Base-by-base conservation (phyloP, 306 rosid species). In the Lotus japonicus region DNA sequence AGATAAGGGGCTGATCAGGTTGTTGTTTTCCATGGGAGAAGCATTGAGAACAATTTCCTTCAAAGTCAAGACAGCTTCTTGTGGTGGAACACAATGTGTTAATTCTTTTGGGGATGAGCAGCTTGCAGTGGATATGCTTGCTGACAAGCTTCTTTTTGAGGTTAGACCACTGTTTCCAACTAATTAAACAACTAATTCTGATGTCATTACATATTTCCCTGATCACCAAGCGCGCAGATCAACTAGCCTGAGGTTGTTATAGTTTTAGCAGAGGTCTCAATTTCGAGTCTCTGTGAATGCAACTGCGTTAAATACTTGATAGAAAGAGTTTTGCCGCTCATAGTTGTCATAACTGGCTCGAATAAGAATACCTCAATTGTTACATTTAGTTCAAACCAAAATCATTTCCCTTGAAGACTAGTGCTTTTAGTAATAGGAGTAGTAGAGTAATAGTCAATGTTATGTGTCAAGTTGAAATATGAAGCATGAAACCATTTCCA, bases 21-120 rank as follows among this genome's bases (percentile, higher is more conserved):
- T 94, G 95, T 15, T 94, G 84, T 51, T 70, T 64, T 84, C 88
- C 58, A 88, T 95, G 97, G 99, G 99, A 56, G 97, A 95, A 77
- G 97, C 99, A 53, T 56, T 95, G 9, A 90, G 99, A 78, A 90
- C 96, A 63, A 95, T 90, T 78, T 81, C 95, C 68, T 95, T 84
- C 78, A 95, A 95, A 88, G 99, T 95, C 71, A 95, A 87, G 80
- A 95, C 99, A 12, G 99, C 99, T 71, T 85, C 99, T 35, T 95
- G 99, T 66, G 96, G 97, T 49, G 99, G 97, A 84, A 95, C 99
- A 42, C 96, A 96, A 35, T 95, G 99, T 84, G 96, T 95, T 49
- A 95, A 95, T 67, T 48, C 95, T 80, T 95, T 95, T 62, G 99
- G 99, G 39, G 99, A 95, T 41, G 99, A 95, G 68, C 97, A 95